Percentiles rank a stretch among this genome's conserved stretches.
phyloP scores from a whole-genome alignment of 2,329 filamentous ascomycete genomes.

The Aurifilum marmelostoma region DNA sequence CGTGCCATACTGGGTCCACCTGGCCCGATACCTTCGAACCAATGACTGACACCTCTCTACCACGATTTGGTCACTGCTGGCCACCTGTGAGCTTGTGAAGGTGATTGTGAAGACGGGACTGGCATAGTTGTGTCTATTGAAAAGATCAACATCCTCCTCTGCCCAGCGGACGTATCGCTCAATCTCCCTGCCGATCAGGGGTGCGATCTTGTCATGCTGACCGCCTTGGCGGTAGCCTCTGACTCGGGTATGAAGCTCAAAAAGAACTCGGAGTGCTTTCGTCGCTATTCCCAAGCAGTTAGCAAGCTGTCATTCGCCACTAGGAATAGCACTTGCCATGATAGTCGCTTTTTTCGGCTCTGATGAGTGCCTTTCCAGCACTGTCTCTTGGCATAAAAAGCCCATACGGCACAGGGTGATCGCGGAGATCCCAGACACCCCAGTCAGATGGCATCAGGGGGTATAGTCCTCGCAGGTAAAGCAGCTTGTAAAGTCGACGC shows the following conservation, averaged over 20 bases:
- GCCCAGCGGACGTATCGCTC: constrained; percentile 40
- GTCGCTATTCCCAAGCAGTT: constrained; percentile 33
- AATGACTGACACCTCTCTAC: constrained; percentile 20
- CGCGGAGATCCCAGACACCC: constrained; percentile 37
- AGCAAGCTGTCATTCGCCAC: background rate
- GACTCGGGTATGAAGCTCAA: constrained; percentile 40
- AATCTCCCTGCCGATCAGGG: constrained; percentile 37
- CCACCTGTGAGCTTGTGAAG: constrained; percentile 5
- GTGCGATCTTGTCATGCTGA: constrained; percentile 34
- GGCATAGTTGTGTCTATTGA: constrained; percentile 27
- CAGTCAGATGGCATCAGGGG: constrained; percentile 41
- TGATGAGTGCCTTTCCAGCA: constrained; percentile 35
- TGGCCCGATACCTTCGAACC: constrained; percentile 29
- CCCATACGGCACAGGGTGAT: constrained; percentile 39
- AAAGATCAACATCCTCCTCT: constrained; percentile 37
- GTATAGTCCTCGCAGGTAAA: constrained; percentile 41
- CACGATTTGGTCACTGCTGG: constrained; percentile 8
- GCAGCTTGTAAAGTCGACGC: constrained; percentile 38
- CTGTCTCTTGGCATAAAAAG: constrained; percentile 37
- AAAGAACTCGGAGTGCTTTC: constrained; percentile 40
- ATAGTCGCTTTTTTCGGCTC: constrained; percentile 36
- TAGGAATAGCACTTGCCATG: constrained; percentile 31
- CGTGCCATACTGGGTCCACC: constrained; percentile 21
- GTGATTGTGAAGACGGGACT: constrained; percentile 26
- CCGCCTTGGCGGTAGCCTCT: constrained; percentile 39